Evolutionary conservation across 768 basidiomycete genomes (phyloP).

Genomic region (Lactarius hengduanensis): DNA sequence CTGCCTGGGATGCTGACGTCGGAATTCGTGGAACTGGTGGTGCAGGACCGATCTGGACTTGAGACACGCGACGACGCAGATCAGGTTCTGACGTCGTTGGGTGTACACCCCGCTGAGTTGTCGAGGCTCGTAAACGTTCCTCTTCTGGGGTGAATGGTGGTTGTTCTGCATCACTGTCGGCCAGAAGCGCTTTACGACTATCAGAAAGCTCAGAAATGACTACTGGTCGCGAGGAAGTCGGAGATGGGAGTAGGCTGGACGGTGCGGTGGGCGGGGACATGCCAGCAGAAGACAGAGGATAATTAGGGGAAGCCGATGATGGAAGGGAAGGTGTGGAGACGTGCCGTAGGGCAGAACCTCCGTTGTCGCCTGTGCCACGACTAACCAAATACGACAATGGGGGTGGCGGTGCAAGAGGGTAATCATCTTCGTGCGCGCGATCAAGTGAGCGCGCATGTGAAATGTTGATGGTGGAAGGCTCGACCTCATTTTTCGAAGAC

Average conservation of each 20-base stretch:
- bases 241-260: slow-evolving; percentile 73
- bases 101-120: slow-evolving; percentile 40
- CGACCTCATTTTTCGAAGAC: slow-evolving; percentile 42
- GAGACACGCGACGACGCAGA: slow-evolving; percentile 46
- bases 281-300: slow-evolving; percentile 53
- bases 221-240: slow-evolving; percentile 65
- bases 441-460: slow-evolving; percentile 43
- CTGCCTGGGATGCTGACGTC: slow-evolving; percentile 12
- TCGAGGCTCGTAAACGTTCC: slow-evolving; percentile 14
- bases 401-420: slow-evolving; percentile 86
- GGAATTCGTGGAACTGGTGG: slow-evolving; percentile 30
- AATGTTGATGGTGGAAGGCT: slow-evolving; percentile 34
- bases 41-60: slow-evolving; percentile 27
- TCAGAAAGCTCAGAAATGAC: slow-evolving; percentile 54
- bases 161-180: slow-evolving; percentile 45
- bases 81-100: slow-evolving; percentile 62
- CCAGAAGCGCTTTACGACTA: slow-evolving; percentile 43
- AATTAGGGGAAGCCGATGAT: slow-evolving; percentile 56
- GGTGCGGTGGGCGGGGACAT: slow-evolving; percentile 75
- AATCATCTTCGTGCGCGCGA: slow-evolving; percentile 56
- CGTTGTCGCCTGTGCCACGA: slow-evolving; percentile 52
- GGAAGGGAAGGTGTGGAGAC: slow-evolving; percentile 69
- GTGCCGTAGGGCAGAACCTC: slow-evolving; percentile 51
- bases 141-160: slow-evolving; percentile 23
- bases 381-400: slow-evolving; percentile 83